Evolutionary conservation across 2,329 filamentous ascomycete genomes (phyloP).

Genomic region (Cytospora paraplurivora): DNA sequence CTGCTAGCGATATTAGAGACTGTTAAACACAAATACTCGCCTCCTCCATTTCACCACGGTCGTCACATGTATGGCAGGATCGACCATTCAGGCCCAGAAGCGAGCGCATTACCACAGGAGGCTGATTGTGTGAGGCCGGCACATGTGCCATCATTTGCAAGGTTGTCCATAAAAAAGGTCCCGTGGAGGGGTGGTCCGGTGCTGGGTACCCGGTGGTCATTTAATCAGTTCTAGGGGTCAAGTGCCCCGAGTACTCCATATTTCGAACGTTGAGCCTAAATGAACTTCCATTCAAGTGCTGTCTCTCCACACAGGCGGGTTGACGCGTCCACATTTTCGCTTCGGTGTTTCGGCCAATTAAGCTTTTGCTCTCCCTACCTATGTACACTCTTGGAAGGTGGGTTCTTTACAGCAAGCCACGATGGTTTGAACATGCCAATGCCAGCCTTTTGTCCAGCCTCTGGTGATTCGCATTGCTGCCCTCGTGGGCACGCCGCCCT

Average conservation of each 20-base stretch:
- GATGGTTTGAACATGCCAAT: slow-evolving; percentile 20
- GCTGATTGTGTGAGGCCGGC: slow-evolving; percentile 14
- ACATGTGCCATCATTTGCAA: slow-evolving; percentile 14
- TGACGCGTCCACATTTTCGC: slow-evolving; percentile 9
- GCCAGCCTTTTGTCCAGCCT: slow-evolving; percentile 20
- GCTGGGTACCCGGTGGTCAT: slow-evolving; percentile 8
- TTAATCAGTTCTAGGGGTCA: slow-evolving; percentile 10
- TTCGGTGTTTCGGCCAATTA: slow-evolving; percentile 15
- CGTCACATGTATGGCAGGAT: background rate
- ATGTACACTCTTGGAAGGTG: slow-evolving; percentile 20
- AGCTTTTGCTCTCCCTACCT: slow-evolving; percentile 8
- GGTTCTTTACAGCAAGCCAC: slow-evolving; percentile 18
- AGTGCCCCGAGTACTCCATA: slow-evolving; percentile 11
- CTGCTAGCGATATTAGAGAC: slow-evolving; percentile 1
- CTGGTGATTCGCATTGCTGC: slow-evolving; percentile 14
- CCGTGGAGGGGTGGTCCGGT: slow-evolving; percentile 7
- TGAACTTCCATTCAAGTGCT: slow-evolving; percentile 5
- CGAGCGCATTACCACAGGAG: background rate
- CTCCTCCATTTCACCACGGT: slow-evolving; percentile 3
- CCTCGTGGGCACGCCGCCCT: slow-evolving; percentile 5
- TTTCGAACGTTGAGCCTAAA: background rate
- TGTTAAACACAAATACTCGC: background rate
- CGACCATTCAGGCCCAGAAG: slow-evolving; percentile 15
- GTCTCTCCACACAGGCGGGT: slow-evolving; percentile 11
- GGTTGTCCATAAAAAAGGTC: slow-evolving; percentile 13